Evolutionary conservation across 2,329 filamentous ascomycete species (phyloP), one percentile per base, ranked within the genome.

Genomic region (Paraphoma chrysanthemicola): DNA sequence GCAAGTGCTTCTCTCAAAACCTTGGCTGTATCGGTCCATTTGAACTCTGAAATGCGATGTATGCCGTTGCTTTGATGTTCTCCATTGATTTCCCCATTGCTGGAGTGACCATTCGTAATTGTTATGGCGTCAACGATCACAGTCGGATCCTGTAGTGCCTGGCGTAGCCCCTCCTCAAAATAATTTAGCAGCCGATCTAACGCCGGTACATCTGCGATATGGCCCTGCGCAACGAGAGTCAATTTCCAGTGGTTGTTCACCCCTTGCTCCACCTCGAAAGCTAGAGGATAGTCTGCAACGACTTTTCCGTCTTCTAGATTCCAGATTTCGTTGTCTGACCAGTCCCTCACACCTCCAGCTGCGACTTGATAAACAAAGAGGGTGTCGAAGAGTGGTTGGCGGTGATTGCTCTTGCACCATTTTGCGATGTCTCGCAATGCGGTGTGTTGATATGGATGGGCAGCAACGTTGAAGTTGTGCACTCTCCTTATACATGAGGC

Each of bases 401-500:
- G 76, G 0, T 78, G 78, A 3, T 83, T 83, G 4, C 80, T 79
- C 0, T 84, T 82, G 62, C 87, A 88, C 89, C 91, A 96, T 73
- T 92, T 96, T 67, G 90, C 88, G 33, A 97, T 89, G 44, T 91
- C 86, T 18, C 92, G 85, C 9, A 97, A 80, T 0, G 93, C 84
- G 0, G 91, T 91, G 64, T 94, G 90, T 59, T 96, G 92, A 63
- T 89, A 94, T 0, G 88, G 82, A 17, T 95, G 80, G 10, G 86
- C 83, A 0, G 84, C 79, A 1, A 87, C 83, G 69, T 91, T 92
- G 70, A 90, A 92, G 0, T 86, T 77, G 66, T 97, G 92, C 58
- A 90, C 91, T 48, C 80, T 78, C 14, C 78, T 80, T 18, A 92
- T 80, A 1, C 92, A 74, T 0, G 85, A 81, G 0, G 77, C 71